phyloP scores from a whole-genome alignment of 2,329 filamentous ascomycete genomes.

The Sarocladiaceae sp. region DNA sequence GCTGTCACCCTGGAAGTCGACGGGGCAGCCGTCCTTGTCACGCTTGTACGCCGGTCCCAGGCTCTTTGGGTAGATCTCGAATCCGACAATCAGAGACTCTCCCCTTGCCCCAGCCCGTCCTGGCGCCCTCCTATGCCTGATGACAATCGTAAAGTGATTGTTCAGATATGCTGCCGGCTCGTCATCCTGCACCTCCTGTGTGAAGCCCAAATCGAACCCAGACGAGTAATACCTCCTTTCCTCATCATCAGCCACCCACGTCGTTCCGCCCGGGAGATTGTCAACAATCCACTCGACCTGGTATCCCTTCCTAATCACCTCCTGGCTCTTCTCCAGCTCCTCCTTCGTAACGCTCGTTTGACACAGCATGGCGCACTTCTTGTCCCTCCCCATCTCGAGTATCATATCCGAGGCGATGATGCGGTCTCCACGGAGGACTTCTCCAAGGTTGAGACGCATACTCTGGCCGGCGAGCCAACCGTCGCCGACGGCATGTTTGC shows the following conservation, averaged over 20 bases:
- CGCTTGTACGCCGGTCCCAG: conserved; percentile 56
- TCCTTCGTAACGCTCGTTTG: conserved; percentile 57
- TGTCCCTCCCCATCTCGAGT: conserved; percentile 68
- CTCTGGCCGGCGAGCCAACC: conserved; percentile 69
- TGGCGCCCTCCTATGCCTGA: conserved; percentile 68
- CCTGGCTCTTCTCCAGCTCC: conserved; percentile 60
- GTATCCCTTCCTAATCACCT: conserved; percentile 72
- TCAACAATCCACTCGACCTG: conserved; percentile 93
- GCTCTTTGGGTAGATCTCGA: conserved; percentile 87
- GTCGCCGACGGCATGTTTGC: conserved; percentile 56
- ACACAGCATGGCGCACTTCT: conserved; percentile 67
- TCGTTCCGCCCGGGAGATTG: conserved; percentile 82
- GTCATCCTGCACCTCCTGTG: no score
- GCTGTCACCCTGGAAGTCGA: conserved; percentile 59
- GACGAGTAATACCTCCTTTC: conserved; percentile 81
- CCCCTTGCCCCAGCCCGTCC: conserved; percentile 62
- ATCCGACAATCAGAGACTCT: conserved; percentile 76
- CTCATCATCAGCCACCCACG: conserved; percentile 81
- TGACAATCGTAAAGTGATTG: conserved; percentile 82
- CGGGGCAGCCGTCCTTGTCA: conserved; percentile 59
- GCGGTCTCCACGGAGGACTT: conserved; percentile 79
- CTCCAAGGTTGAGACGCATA: conserved; percentile 76
- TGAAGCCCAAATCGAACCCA: conserved; percentile 82
- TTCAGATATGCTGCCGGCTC: conserved; percentile 72
- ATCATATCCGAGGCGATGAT: conserved; percentile 82